A percentile compares a stretch with the other conserved stretches of the same genome.
These are phyloP conservation scores for Parietichytrium sp. DNA, from an alignment of 108 stramenopile species.

Conservation along the genomic window DNA sequence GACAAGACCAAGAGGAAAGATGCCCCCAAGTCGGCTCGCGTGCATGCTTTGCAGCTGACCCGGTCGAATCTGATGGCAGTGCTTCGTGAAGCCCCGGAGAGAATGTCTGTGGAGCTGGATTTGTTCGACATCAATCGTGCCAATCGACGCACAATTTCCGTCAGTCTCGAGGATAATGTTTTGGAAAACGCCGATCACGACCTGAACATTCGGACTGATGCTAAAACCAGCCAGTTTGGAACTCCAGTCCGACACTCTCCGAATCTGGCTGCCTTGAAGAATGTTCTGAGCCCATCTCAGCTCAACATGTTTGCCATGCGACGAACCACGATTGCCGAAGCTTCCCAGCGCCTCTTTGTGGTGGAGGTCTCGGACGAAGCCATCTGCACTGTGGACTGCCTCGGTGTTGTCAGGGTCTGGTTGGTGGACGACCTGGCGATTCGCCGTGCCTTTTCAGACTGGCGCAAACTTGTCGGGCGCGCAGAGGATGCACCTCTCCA, in stretches of 20 bases:
- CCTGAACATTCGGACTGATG: background rate
- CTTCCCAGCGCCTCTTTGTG: conserved; percentile 12
- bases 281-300: conserved; percentile 27
- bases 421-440: conserved; percentile 34
- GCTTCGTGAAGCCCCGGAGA: conserved; percentile 1
- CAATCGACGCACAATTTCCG: background rate
- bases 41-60: conserved; percentile 17
- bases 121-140: conserved; percentile 6
- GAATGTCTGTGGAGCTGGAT: conserved; percentile 11
- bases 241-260: conserved; percentile 23
- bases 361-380: background rate
- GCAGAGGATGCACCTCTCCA: conserved; percentile 25
- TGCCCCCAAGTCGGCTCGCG: too few relatives aligned
- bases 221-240: background rate
- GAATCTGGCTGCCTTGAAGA: conserved; percentile 17
- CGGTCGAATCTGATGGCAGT: conserved; percentile 27
- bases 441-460: conserved; percentile 22
- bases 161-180: conserved; percentile 27
- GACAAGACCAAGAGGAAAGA: conserved; percentile 1
- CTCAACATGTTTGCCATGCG: conserved; percentile 42
- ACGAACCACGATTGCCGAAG: conserved; percentile 12
- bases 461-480: conserved; percentile 38
- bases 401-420: conserved; percentile 13
- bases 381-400: conserved; percentile 27
- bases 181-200: background rate